phyloP scores from a whole-genome alignment of 1,284 basidiomycete genomes.

The Singerocomus inundabilis region DNA sequence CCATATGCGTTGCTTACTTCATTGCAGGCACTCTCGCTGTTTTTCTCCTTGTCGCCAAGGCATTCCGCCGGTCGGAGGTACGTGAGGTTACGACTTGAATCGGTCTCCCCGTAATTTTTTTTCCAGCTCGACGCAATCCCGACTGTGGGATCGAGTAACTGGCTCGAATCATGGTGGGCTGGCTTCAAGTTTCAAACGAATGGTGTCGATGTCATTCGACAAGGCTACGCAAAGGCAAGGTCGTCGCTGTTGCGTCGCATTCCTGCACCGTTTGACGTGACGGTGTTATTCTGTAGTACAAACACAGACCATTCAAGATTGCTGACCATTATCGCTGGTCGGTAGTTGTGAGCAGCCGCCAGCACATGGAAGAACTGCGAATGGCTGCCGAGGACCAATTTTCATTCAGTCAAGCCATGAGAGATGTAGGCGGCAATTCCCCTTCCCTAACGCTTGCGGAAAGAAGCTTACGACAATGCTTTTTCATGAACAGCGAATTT shows the following conservation, averaged over 20 bases:
- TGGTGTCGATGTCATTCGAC: slow-evolving; percentile 11
- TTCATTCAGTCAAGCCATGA: slow-evolving; percentile 34
- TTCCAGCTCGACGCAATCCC: slow-evolving; percentile 23
- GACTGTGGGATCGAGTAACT: slow-evolving; percentile 19
- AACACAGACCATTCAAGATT: slow-evolving; percentile 41
- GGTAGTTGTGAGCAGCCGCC: slow-evolving; percentile 38
- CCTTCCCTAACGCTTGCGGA: too few relatives aligned
- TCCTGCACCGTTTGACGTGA: not conserved
- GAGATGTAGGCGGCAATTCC: slow-evolving; percentile 28
- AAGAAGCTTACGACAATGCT: not conserved
- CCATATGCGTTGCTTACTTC: not conserved
- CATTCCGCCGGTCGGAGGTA: not conserved
- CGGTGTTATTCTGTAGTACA: slow-evolving; percentile 29
- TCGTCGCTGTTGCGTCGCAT: not conserved
- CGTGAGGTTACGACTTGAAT: not conserved
- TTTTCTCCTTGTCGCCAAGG: not conserved
- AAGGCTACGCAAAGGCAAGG: slow-evolving; percentile 25
- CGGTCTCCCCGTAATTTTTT: not conserved
- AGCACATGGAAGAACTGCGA: slow-evolving; percentile 42
- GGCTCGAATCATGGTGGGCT: slow-evolving; percentile 19
- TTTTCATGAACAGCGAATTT: slow-evolving; percentile 15
- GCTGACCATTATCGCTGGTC: slow-evolving; percentile 39
- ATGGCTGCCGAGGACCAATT: slow-evolving; percentile 39
- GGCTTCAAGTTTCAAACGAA: slow-evolving; percentile 9
- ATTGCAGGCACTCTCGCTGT: not conserved